Base-by-base conservation (phyloP, 140 eudicot species). In the Ambrosia hybrid region DNA sequence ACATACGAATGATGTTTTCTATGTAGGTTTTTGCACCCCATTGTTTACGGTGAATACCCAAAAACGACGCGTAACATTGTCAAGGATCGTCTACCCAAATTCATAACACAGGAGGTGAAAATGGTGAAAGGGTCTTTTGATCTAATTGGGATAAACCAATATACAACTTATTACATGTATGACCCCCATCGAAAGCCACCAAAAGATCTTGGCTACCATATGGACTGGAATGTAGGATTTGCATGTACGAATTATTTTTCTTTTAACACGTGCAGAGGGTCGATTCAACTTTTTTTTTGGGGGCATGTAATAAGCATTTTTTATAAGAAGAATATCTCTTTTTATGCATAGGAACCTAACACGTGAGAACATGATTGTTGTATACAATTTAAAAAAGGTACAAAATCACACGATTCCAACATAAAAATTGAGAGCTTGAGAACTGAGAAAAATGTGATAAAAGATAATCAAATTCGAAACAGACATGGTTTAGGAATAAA, bases 21-120 rank as follows among this genome's bases (percentile, higher is more conserved):
- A 41, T 59, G 36, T 72, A 91, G 97, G 97, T 91, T 88, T 68
- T 71, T 91, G 85, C 95, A 92, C 84, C 98, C 96, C 12, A 67
- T 92, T 49, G 96, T 87, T 55, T 87, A 92, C n/a, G 98, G 98
- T 9, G 96, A 92, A 69, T 92, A 92, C 80, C 98, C 98, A 9
- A 87, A 82, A 73, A 92, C 92, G 1, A 87, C 89, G 96, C 98
- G 83, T 72, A 82, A 85, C 41, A 89, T 92, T 53, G 95, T 92
- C n/a, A 85, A 81, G 56, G 74, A 87, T 6, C 84, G 98, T 57
- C 87, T 92, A 33, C 98, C 98, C 9, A 92, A 85, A 85, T 92
- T 92, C 83, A 85, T 87, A 1, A 72, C 73, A 49, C 76, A 85
- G 48, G 96, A 89, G 82, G 93, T 85, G 56, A 72, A 79, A 65